Base-by-base conservation (phyloP, 2,329 filamentous ascomycete species). In the Ilyonectria robusta region DNA sequence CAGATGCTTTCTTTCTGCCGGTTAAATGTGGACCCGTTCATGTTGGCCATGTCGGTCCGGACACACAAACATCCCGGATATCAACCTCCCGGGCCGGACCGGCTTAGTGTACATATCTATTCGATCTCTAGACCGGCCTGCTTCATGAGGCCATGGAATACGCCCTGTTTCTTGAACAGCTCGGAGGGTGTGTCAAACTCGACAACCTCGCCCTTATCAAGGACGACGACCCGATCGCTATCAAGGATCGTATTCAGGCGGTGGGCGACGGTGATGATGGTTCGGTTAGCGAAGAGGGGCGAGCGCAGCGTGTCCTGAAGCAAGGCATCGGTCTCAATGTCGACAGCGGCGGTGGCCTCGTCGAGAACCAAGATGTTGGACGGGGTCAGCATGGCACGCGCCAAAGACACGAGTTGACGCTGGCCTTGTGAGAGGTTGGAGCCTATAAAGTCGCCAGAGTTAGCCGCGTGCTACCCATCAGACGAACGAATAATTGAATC, bases 181-280 rank as follows among this genome's bases (percentile, higher is more conserved):
- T 92, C 90, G 44, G 89, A 85, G 2, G 96, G 96, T 7, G 91
- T 94, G 80, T 97, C 96, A 81, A 98, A 99, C 81, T 99, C 96
- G 56, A 91, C 92, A 47, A 99, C 95, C 75, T 91, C 89, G 48
- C 96, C 96, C 81, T 93, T 92, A 78, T 98, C 94, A 6, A 99
- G 88, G 56, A 99, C 96, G 40, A 99, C 91, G 69, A 99, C 96
- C 57, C 95, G 90, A 83, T 99, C 95, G 68, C 87, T 89, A 79
- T 92, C 90, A 33, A 99, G 87, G 76, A 99, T 98, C 11, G 96
- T 99, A 84, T 98, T 98, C 84, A 99, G 97, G 62, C 96, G 92
- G 84, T 99, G 96, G 29, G 96, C 96, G 76, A 99, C 97, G 1
- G 96, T 99, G 81, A 99, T 97, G 81, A 99, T 98, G 42, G 96